phyloP scores from a whole-genome alignment of 345 rosid species.

The Cardiospermum halicacabum region DNA sequence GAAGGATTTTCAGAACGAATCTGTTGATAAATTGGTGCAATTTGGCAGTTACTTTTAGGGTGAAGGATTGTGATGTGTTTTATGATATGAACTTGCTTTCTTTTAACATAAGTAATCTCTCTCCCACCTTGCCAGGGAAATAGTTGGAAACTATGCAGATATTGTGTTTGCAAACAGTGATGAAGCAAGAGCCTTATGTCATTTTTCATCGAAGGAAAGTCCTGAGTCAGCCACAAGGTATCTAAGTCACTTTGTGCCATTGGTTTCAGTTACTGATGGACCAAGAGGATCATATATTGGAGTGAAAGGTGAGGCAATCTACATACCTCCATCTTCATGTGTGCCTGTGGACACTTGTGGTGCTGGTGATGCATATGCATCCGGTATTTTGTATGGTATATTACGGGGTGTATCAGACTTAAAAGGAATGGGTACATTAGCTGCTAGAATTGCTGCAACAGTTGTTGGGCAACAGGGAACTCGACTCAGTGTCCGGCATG shows the following conservation, averaged over 20 bases:
- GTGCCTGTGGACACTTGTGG: constrained; percentile 84
- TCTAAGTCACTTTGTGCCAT: constrained; percentile 83
- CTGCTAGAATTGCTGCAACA: constrained; percentile 82
- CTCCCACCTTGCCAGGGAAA: constrained; percentile 53
- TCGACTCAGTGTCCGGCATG: constrained; percentile 74
- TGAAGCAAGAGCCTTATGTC: constrained; percentile 86
- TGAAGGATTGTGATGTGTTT: not conserved
- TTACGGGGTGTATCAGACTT: constrained; percentile 66
- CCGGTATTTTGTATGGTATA: constrained; percentile 82
- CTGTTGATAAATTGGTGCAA: not conserved
- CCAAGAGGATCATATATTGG: constrained; percentile 87
- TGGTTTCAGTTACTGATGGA: constrained; percentile 88
- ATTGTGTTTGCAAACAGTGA: constrained; percentile 81
- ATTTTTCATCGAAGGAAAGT: constrained; percentile 66
- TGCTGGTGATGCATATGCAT: constrained; percentile 93
- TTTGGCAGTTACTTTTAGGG: not conserved
- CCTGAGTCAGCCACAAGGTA: constrained; percentile 73
- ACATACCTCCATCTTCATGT: constrained; percentile 78
- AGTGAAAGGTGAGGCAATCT: constrained; percentile 92
- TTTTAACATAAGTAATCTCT: not conserved
- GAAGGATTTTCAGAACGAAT: not conserved
- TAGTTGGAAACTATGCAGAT: constrained; percentile 72
- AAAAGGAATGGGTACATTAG: constrained; percentile 77
- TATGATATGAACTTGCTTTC: not conserved
- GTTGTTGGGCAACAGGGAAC: constrained; percentile 95